Percentiles rank a stretch among this genome's conserved stretches.
Evolutionary conservation across 768 basidiomycete genomes (phyloP).

Genomic region (Tulasnella sp.): DNA sequence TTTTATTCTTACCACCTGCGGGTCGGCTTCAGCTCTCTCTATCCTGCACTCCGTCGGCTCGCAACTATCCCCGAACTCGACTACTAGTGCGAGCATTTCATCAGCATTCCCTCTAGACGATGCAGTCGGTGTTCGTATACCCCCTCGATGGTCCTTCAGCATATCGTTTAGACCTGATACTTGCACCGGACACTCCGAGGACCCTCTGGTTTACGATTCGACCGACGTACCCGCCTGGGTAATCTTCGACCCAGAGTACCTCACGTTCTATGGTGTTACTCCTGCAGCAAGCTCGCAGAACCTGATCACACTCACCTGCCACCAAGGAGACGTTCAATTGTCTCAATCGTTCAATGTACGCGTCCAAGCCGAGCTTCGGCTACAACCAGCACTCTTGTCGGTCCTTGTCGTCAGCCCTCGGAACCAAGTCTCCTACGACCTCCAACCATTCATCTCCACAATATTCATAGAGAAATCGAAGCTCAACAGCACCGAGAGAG

Average conservation of each 20-base stretch:
- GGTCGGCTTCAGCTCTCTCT: not conserved
- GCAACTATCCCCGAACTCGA: constrained; percentile 1
- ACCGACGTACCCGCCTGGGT: not conserved
- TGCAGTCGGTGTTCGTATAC: constrained; percentile 2
- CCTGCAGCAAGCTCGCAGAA: not conserved
- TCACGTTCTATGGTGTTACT: constrained; percentile 11
- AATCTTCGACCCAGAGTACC: not conserved
- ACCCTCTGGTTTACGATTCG: not conserved
- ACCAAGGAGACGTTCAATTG: not conserved
- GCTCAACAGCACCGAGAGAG: not conserved
- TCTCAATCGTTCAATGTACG: not conserved
- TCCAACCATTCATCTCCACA: not conserved
- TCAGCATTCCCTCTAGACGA: not conserved
- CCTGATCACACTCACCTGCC: not conserved
- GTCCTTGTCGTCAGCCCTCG: not conserved
- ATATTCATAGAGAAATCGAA: not conserved
- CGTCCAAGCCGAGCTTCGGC: not conserved
- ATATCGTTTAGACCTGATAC: constrained; percentile 3
- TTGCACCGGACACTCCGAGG: constrained; percentile 1
- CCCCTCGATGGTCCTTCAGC: constrained; percentile 13
- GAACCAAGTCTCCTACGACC: constrained; percentile 5
- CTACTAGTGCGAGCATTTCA: not conserved
- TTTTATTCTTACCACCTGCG: not conserved
- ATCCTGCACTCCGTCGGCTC: not conserved
- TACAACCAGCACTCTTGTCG: not conserved